A percentile compares a stretch with the other conserved stretches of the same genome.
Conservation (phyloP, 495 filamentous ascomycete genomes). For the Barbatosphaeria neglecta region DNA sequence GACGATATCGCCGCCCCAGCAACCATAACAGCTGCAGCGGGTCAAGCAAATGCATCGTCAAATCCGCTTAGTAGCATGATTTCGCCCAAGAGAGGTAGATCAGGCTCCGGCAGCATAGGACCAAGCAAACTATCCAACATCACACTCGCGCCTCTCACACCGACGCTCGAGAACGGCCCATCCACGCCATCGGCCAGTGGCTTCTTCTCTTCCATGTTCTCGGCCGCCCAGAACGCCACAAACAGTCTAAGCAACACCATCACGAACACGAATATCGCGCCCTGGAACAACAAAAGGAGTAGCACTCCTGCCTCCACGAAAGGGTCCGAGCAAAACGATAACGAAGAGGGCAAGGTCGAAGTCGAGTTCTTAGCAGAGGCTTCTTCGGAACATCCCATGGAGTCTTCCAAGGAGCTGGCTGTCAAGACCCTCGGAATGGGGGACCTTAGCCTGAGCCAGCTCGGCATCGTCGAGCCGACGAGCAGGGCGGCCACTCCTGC, state of each 20-base stretch:
- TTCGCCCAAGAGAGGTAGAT: conserved; percentile 39
- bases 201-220: conserved; percentile 90
- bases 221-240: conserved; percentile 90
- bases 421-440: conserved; percentile 85
- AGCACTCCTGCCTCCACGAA: conserved; percentile 24
- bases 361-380: conserved; percentile 31
- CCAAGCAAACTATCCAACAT: conserved; percentile 86
- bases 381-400: conserved; percentile 23
- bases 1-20: conserved; percentile 6
- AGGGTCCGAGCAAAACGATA: conserved; percentile 10
- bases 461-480: conserved; percentile 52
- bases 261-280: conserved; percentile 42
- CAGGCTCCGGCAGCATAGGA: conserved; percentile 55
- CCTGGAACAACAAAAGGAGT: conserved; percentile 29
- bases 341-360: conserved; percentile 31
- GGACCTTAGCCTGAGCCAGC: conserved; percentile 73
- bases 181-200: conserved; percentile 35
- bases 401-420: conserved; percentile 53
- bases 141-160: conserved; percentile 59
- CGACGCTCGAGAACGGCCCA: conserved; percentile 44
- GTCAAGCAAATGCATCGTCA: conserved; percentile 22
- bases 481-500: conserved; percentile 29
- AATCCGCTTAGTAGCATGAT: conserved; percentile 57
- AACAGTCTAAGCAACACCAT: conserved; percentile 73
- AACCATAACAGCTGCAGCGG: conserved; percentile 21